A percentile compares a stretch with the other conserved stretches of the same genome.
These are phyloP conservation scores for Zymoseptoria ardabiliae DNA, from an alignment of 2,329 filamentous ascomycete species.

Conservation along the genomic window DNA sequence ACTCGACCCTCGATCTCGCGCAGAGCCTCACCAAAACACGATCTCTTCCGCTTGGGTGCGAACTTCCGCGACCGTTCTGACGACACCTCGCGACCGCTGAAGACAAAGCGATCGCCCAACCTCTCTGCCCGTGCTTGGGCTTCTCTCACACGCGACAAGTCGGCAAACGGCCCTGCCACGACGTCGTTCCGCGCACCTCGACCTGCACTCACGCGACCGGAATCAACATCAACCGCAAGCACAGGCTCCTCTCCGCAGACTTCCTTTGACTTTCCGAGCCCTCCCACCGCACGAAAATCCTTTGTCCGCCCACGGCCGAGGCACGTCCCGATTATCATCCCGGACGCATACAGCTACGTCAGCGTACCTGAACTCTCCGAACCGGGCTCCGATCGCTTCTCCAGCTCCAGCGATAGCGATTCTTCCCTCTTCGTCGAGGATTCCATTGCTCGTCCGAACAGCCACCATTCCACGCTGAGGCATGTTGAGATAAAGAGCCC, in stretches of 20 bases:
- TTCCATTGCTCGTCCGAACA: constrained; percentile 6
- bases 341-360: constrained; percentile 28
- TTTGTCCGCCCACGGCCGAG: constrained; percentile 26
- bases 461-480: constrained; percentile 25
- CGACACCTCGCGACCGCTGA: constrained; percentile 1
- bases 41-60: background rate
- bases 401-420: constrained; percentile 4
- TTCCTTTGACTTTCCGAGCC: constrained; percentile 13
- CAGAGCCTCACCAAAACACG: background rate
- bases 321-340: constrained; percentile 40
- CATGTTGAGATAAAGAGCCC: constrained; percentile 46
- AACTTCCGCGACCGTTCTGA: background rate
- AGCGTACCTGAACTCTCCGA: constrained; percentile 7
- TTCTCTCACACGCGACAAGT: constrained; percentile 7
- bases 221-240: constrained; percentile 7
- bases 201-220: constrained; percentile 4
- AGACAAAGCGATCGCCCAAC: constrained; percentile 6
- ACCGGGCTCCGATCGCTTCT: constrained; percentile 9
- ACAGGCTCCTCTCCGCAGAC: constrained; percentile 15
- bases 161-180: background rate
- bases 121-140: constrained; percentile 17
- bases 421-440: constrained; percentile 8
- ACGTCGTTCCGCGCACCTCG: background rate
- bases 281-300: constrained; percentile 5
- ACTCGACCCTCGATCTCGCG: background rate